Percentiles rank a stretch among this genome's conserved stretches.
Evolutionary conservation across 169 alveolate genomes (phyloP).

Genomic region (Neospora caninum): DNA sequence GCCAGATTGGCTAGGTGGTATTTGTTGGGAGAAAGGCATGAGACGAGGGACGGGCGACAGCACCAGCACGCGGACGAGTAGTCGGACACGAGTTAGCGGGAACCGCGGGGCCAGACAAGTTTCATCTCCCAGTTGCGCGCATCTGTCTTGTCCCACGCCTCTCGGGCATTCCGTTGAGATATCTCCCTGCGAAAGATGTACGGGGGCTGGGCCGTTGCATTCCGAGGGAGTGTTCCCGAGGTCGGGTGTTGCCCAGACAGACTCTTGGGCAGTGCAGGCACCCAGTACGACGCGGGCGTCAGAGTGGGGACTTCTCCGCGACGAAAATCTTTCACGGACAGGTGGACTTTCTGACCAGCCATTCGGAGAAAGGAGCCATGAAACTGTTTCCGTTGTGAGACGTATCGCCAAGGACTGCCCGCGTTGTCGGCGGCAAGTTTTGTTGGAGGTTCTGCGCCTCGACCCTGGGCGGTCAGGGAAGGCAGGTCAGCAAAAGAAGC

Average conservation of each 20-base stretch:
- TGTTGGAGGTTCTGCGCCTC: conserved; percentile 1
- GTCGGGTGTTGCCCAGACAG: neutral
- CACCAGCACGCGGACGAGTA: conserved; percentile 35
- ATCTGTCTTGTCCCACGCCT: neutral
- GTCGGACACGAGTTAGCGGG: neutral
- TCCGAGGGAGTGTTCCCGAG: no score
- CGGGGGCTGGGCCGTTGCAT: no score
- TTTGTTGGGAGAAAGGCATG: neutral
- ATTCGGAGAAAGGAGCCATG: neutral
- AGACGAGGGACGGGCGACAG: neutral
- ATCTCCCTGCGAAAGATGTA: neutral
- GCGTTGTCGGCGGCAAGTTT: conserved; percentile 17
- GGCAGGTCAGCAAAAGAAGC: neutral
- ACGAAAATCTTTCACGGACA: neutral
- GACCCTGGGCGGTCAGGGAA: neutral
- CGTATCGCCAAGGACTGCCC: conserved; percentile 11
- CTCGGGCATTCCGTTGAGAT: neutral
- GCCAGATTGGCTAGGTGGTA: neutral
- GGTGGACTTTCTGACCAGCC: neutral
- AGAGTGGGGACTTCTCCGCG: no score
- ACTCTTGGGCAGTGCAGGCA: neutral
- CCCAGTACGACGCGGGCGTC: no score
- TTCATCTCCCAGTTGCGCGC: neutral
- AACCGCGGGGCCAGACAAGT: neutral
- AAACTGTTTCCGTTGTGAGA: neutral